Base-by-base conservation (phyloP, 768 basidiomycete genomes). In the Termitomyces eurrhizus region DNA sequence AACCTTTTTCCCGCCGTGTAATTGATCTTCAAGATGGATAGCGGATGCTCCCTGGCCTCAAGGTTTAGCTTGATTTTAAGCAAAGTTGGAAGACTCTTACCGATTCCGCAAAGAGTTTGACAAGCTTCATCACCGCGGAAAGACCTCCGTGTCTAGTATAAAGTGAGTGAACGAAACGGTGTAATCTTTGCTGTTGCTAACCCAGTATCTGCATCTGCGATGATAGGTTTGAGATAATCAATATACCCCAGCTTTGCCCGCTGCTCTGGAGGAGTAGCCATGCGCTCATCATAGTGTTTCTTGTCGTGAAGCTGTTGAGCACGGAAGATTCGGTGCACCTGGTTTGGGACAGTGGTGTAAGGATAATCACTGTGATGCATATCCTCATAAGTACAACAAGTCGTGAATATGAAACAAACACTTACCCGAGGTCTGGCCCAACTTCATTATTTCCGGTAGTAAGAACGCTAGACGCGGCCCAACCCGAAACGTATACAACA, bases 161-260 rank as follows among this genome's bases (percentile, higher is more conserved):
- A 54, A 55, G 48, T 37, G n/a, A 52, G 36, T 21, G 29, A 18
- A 44, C 45, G 18, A 48, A 32, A 49, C 21, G 49, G 58, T 24
- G 57, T 36, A 26, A 21, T 37, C 7, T 29, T 35, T 24, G 16
- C 11, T 56, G 24, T 57, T 44, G 71, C 79, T 68, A 67, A 93
- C 93, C 95, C 95, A 55, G 95, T 95, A 75, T 96, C 95, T 29
- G 87, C 95, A 70, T 97, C 95, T 13, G 95, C 95, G 64, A 98
- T 89, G 65, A 98, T 95, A 32, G 95, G 95, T 55, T 92, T 81
- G 48, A 97, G 77, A 70, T 95, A 96, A 70, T 96, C 94, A 44
- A 92, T 77, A 68, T 89, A 91, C 51, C 88, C 84, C 80, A 91
- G 81, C 61, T 86, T 86, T 33, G 80, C 80, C 53, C 90, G 81